Evolutionary conservation across 768 basidiomycete species (phyloP).

Genomic region (Termitomyces sp.): DNA sequence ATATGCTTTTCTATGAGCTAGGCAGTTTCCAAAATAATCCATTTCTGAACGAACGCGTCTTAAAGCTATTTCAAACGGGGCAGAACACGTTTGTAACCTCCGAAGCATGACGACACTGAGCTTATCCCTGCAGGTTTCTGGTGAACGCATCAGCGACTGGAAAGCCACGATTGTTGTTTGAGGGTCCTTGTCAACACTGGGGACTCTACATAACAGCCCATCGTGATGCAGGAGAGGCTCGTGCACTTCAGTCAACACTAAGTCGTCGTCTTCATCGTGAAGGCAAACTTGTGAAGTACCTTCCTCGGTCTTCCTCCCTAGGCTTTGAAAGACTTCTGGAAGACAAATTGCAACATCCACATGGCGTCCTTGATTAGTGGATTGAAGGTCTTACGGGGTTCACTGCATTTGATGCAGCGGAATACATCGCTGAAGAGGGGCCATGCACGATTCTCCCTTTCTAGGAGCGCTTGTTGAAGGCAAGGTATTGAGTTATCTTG

Average conservation of each 20-base stretch:
- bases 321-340: neutral
- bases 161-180: conserved; percentile 1
- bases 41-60: neutral
- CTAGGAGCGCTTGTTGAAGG: neutral
- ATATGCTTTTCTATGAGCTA: neutral
- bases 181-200: conserved; percentile 1
- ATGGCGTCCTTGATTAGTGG: neutral
- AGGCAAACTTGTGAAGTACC: neutral
- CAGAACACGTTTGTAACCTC: neutral
- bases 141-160: conserved; percentile 2
- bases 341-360: neutral
- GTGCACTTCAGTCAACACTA: neutral
- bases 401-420: neutral
- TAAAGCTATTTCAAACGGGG: neutral
- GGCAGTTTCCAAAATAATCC: neutral
- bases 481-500: neutral
- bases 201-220: conserved; percentile 1
- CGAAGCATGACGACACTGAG: neutral
- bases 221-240: neutral
- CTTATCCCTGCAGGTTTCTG: neutral
- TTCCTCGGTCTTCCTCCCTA: neutral
- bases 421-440: neutral
- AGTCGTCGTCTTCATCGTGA: neutral
- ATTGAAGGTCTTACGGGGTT: neutral
- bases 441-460: neutral